Base-by-base conservation (phyloP, 768 basidiomycete species). In the Naganishia onofrii region DNA sequence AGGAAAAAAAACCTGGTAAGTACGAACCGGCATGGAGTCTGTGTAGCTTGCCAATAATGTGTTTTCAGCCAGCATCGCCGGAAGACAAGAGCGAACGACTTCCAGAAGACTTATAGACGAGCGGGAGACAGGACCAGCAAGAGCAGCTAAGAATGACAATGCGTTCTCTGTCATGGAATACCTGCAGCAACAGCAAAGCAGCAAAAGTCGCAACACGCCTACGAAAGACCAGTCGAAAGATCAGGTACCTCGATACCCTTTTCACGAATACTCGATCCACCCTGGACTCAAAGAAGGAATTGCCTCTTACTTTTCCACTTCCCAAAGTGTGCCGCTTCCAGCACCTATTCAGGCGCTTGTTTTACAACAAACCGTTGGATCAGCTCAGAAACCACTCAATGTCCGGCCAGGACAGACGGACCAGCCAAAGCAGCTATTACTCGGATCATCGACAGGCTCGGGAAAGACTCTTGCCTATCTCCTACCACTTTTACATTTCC, bases 391-490 rank as follows among this genome's bases (percentile, higher is more conserved):
- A 52, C 74, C 48, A n/a, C 44, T 28, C 28, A 74, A 66, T 31
- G 73, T 70, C 74, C 80, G 70, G 76, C 76, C 29, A 84, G 82
- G 76, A 19, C 46, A 57, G 36, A 82, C 82, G 55, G 83, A 87
- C 57, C 38, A 36, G 64, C 48, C 34, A 17, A 42, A 48, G 13
- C 46, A 67, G 56, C 66, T 85, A 73, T 85, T 95, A 7, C 84
- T 95, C 0, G 93, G 91, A 0, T 88, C 90, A 0, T 92, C 94
- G 80, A 95, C 92, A 0, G 93, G 93, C 19, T 92, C 91, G 0
- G 93, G 92, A 0, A 95, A 95, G 82, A 92, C 90, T 1, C 86
- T 94, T 32, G 93, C 93, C 0, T 95, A 93, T 79, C 85, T 94
- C 52, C 84, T 94, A 6, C 93, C 93, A 0, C 80, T 94, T 66